Percentiles rank a stretch among this genome's conserved stretches.
phyloP scores from a whole-genome alignment of 2,329 filamentous ascomycete species.

The Penicillium crustosum region DNA sequence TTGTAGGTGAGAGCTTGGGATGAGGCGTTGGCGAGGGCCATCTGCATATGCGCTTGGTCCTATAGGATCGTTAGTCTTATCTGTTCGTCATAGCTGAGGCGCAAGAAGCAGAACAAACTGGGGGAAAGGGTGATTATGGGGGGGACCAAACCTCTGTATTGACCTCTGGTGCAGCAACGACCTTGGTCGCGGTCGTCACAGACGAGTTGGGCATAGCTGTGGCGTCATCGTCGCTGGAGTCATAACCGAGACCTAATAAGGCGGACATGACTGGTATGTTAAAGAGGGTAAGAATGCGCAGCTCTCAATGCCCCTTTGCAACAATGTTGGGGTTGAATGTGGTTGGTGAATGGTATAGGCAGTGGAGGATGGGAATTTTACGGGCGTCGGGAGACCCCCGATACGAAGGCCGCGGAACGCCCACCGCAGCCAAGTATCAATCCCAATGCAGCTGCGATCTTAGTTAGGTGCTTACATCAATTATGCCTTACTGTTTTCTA shows the following conservation, averaged over 20 bases:
- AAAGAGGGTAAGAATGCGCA: conserved; percentile 2
- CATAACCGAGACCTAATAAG: conserved; percentile 47
- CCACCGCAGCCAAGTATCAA: conserved; percentile 1
- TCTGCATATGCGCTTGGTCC: conserved; percentile 52
- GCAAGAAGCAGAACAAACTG: not conserved
- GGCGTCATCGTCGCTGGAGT: conserved; percentile 52
- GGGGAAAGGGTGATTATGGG: conserved; percentile 12
- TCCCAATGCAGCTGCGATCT: not conserved
- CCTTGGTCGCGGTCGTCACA: conserved; percentile 35
- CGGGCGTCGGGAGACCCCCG: conserved; percentile 29
- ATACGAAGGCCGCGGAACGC: conserved; percentile 22
- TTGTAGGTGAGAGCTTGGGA: conserved; percentile 54
- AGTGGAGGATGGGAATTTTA: conserved; percentile 32
- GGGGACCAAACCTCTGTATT: conserved; percentile 57
- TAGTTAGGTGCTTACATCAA: not conserved
- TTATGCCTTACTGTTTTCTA: not conserved
- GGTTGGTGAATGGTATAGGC: conserved; percentile 16
- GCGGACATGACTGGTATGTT: conserved; percentile 38
- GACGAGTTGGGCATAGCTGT: conserved; percentile 26
- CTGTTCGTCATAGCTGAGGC: conserved; percentile 1
- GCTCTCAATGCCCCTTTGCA: conserved; percentile 2
- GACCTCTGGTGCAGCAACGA: conserved; percentile 54
- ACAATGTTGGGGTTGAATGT: conserved; percentile 5
- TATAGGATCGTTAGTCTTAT: conserved; percentile 44
- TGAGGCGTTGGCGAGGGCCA: conserved; percentile 53